Evolutionary conservation across 257 asterid genomes (phyloP).

Genomic region (Jaltomata sinuosa): DNA sequence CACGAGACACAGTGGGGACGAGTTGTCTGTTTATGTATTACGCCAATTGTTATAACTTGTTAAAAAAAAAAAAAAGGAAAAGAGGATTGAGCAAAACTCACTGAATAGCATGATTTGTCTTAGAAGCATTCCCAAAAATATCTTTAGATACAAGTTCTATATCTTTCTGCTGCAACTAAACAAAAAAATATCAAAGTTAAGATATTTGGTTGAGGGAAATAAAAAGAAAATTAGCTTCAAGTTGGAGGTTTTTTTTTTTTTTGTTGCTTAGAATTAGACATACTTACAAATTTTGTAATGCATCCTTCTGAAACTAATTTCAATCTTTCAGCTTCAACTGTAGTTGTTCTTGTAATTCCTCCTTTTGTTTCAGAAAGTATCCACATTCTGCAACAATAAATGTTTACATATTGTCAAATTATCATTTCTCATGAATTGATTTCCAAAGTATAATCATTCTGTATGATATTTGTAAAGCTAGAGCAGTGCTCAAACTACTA

Average conservation of each 20-base stretch:
- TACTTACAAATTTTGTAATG: slow-evolving; percentile 57
- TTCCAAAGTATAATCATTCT: not conserved
- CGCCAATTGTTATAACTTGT: no score
- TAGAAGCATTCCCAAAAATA: slow-evolving; percentile 40
- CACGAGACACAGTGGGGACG: no score
- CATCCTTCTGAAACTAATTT: slow-evolving; percentile 70
- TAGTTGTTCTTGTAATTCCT: slow-evolving; percentile 50
- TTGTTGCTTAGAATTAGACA: not conserved
- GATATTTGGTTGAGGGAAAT: not conserved
- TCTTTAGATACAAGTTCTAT: slow-evolving; percentile 40
- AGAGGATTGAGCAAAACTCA: slow-evolving; percentile 15
- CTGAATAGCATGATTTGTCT: slow-evolving; percentile 41
- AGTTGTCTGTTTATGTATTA: no score
- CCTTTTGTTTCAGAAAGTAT: slow-evolving; percentile 44
- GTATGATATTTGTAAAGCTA: no score
- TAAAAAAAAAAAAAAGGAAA: not conserved
- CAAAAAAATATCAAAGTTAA: not conserved
- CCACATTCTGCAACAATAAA: slow-evolving; percentile 43
- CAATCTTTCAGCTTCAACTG: slow-evolving; percentile 53
- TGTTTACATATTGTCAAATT: not conserved
- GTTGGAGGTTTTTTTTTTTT: not conserved
- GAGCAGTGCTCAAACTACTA: no score
- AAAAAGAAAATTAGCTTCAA: not conserved
- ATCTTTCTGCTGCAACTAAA: slow-evolving; percentile 30
- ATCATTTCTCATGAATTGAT: not conserved